Percentiles rank a stretch among this genome's conserved stretches.
These are phyloP conservation scores for Amylocystis lapponica DNA, from an alignment of 768 basidiomycete species.

Conservation along the genomic window DNA sequence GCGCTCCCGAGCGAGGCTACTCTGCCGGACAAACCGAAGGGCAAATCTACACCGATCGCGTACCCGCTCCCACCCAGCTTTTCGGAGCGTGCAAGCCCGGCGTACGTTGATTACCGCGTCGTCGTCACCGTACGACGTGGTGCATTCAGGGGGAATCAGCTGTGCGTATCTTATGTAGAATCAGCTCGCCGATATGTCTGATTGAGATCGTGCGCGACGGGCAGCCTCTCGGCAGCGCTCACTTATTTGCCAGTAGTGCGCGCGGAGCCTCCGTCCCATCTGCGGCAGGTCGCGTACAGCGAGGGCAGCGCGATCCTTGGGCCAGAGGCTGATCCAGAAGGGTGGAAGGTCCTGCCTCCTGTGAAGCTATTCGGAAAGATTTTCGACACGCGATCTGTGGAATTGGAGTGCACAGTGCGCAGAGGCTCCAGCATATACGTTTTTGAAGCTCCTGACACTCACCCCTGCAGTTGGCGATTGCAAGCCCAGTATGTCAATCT, in stretches of 20 bases:
- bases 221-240: conserved; percentile 29
- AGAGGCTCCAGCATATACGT: neutral
- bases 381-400: conserved; percentile 26
- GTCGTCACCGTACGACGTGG: conserved; percentile 45
- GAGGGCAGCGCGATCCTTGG: conserved; percentile 28
- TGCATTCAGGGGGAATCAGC: conserved; percentile 43
- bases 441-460: neutral
- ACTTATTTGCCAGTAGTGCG: conserved; percentile 28
- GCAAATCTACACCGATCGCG: conserved; percentile 23
- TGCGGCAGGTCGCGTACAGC: conserved; percentile 32
- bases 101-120: conserved; percentile 52
- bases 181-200: neutral
- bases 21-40: conserved; percentile 30
- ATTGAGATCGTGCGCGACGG: neutral
- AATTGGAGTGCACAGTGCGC: conserved; percentile 29
- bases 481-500: conserved; percentile 35
- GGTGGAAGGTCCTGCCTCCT: conserved; percentile 32
- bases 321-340: conserved; percentile 35
- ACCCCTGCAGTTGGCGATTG: conserved; percentile 38
- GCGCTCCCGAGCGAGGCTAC: conserved; percentile 38
- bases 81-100: conserved; percentile 48
- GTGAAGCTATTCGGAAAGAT: conserved; percentile 29
- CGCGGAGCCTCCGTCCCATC: conserved; percentile 29
- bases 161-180: conserved; percentile 26
- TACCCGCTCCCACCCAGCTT: conserved; percentile 49